Evolutionary conservation across 345 rosid genomes (phyloP).

Genomic region (Aquilaria sinensis): DNA sequence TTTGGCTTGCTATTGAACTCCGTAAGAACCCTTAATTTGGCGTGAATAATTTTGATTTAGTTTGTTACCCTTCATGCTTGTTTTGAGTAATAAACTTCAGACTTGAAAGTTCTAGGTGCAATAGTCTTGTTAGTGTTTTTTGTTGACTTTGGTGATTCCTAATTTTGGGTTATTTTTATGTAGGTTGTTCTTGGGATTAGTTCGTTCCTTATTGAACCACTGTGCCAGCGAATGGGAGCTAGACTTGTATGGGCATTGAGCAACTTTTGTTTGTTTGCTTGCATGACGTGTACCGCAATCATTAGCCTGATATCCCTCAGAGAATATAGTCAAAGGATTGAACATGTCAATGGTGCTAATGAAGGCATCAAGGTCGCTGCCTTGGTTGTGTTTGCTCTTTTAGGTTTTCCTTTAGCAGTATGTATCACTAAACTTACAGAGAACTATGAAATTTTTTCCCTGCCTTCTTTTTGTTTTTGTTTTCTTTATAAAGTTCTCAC

Average conservation of each 20-base stretch:
- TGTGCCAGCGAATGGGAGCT: constrained; percentile 81
- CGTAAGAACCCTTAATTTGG: constrained; percentile 67
- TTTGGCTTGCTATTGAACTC: constrained; percentile 99
- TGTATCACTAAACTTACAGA: constrained; percentile 21
- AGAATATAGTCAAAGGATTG: constrained; percentile 47
- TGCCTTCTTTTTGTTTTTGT: background rate
- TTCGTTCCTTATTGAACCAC: constrained; percentile 83
- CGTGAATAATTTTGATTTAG: constrained; percentile 14
- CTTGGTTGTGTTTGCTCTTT: constrained; percentile 74
- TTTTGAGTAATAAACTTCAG: background rate
- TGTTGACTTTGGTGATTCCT: constrained; percentile 5
- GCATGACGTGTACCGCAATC: constrained; percentile 80
- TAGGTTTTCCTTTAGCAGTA: constrained; percentile 98
- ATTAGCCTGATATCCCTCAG: constrained; percentile 64
- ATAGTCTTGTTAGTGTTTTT: background rate
- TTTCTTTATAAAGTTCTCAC: background rate
- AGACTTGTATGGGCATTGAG: constrained; percentile 89
- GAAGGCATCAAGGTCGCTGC: constrained; percentile 61
- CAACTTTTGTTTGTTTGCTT: constrained; percentile 75
- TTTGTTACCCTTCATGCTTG: background rate
- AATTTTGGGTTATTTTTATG: constrained; percentile 6
- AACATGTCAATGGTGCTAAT: constrained; percentile 53
- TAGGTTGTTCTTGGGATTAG: constrained; percentile 95
- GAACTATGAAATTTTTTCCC: constrained; percentile 1
- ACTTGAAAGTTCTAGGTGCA: constrained; percentile 2